Evolutionary conservation across 1,284 basidiomycete genomes (phyloP).

Genomic region (Rhodotorula sp.): DNA sequence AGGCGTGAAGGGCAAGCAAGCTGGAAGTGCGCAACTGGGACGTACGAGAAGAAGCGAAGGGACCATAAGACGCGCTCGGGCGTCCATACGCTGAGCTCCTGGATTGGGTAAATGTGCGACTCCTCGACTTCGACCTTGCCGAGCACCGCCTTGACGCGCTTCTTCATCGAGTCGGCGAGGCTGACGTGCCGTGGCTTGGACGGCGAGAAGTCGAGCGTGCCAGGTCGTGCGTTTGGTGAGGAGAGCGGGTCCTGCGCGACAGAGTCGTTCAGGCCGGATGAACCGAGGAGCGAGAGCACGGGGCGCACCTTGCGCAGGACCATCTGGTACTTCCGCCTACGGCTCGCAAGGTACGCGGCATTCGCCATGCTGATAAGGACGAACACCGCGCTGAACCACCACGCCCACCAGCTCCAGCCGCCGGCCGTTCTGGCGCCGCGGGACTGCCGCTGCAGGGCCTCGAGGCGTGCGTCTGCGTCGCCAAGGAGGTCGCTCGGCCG

Average conservation of each 20-base stretch:
- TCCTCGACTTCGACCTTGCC: background rate
- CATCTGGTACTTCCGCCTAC: constrained; percentile 48
- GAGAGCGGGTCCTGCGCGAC: constrained; percentile 39
- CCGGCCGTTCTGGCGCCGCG: background rate
- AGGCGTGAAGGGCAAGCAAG: background rate
- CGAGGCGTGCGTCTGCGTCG: constrained; percentile 36
- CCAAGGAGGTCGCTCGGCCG: constrained; percentile 4
- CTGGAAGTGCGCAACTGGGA: too few species aligned
- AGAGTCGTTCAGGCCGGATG: too few species aligned
- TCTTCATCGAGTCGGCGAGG: background rate
- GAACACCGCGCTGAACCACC: constrained; percentile 61
- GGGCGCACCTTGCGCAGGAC: constrained; percentile 49
- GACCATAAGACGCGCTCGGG: constrained; percentile 42
- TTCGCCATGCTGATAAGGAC: constrained; percentile 47
- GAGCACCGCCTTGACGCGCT: background rate
- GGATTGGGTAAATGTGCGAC: constrained; percentile 32
- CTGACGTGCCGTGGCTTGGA: background rate
- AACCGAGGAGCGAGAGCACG: accelerated
- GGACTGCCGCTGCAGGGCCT: constrained; percentile 21
- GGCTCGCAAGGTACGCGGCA: constrained; percentile 48
- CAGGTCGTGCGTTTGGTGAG: constrained; percentile 37
- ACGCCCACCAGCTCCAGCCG: constrained; percentile 54
- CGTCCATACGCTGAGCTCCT: constrained; percentile 44
- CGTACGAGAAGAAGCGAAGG: constrained; percentile 40
- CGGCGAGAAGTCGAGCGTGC: constrained; percentile 32